Base-by-base conservation (phyloP, 2,329 filamentous ascomycete genomes). In the Sordariomycetes sp. region DNA sequence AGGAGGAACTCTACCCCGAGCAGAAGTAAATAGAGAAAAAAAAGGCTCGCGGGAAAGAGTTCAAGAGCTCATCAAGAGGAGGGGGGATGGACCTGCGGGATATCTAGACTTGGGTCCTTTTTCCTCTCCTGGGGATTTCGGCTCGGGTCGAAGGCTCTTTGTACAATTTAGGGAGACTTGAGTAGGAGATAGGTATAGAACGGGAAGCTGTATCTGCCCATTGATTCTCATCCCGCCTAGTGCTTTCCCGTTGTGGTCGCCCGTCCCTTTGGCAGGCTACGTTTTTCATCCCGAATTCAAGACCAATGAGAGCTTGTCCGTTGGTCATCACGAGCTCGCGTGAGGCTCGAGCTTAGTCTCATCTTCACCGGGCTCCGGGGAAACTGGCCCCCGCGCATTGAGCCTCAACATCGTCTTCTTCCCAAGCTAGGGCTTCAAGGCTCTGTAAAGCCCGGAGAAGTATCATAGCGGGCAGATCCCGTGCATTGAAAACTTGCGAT, bases 1-100 rank as follows among this genome's bases (percentile, higher is more conserved):
- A 94, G 81, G 92, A 97, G 81, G 85, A 89, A 68, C 80, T 97
- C 72, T 97, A 90, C 77, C 90, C 92, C 60, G 80, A 84, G 70
- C 70, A 72, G 67, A 71, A 72, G 35, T 56, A 56, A 52, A 56
- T 22, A 22, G 8, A 10, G 20, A 45, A 8, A 48, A 22, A 48
- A 20, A 15, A 20, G 20, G 20, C 3, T 22, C 22, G 45, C 22
- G 45, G 45, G n/a, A 39, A 39, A 17, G 45, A 24, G 45, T 12
- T 24, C n/a, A 10, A n/a, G 45, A 22, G 22, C n/a, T 13, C n/a
- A 20, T 8, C n/a, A n/a, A 22, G 45, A 20, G 45, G n/a, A 13
- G 2, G 22, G n/a, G 45, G 20, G 12, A 50, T 22, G 45, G 22
- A 20, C 45, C 20, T 12, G 17, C 10, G 45, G 20, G 45, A 50